These are phyloP conservation scores for Ophiosphaerella narmari DNA, from an alignment of 2,329 filamentous ascomycete genomes.

Conservation along the genomic window DNA sequence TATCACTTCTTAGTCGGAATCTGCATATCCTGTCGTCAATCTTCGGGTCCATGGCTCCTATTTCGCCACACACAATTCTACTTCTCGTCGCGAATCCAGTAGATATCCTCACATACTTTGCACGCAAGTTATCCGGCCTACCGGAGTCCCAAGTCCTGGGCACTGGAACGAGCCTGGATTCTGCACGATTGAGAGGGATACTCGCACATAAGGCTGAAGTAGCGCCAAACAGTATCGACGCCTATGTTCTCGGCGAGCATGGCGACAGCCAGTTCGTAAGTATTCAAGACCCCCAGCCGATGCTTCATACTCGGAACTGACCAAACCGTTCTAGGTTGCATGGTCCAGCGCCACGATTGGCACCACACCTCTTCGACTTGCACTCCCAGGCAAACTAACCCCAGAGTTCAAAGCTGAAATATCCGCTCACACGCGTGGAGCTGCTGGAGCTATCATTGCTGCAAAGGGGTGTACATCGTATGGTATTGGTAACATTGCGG, in stretches of 20 bases:
- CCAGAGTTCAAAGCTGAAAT: conserved; percentile 43
- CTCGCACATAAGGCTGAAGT: conserved; percentile 48
- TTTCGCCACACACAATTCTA: conserved; percentile 54
- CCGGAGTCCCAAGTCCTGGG: conserved; percentile 57
- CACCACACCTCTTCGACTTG: conserved; percentile 47
- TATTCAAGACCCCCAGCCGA: not conserved
- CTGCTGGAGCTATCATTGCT: conserved; percentile 54
- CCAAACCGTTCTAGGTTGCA: conserved; percentile 35
- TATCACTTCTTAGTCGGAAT: conserved; percentile 56
- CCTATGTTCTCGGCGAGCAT: conserved; percentile 57
- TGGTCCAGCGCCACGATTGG: conserved; percentile 53
- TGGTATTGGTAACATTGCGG: conserved; percentile 56
- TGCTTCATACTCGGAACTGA: not conserved
- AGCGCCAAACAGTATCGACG: conserved; percentile 46
- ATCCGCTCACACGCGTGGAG: conserved; percentile 52
- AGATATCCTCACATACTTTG: conserved; percentile 59
- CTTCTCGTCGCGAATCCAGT: conserved; percentile 61
- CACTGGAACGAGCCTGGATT: conserved; percentile 60
- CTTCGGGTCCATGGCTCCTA: conserved; percentile 55
- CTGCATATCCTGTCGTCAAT: conserved; percentile 55
- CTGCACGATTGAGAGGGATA: conserved; percentile 54
- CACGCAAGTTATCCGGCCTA: conserved; percentile 53
- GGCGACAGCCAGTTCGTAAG: conserved; percentile 54
- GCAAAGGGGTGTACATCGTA: conserved; percentile 58
- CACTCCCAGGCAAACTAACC: conserved; percentile 30